Evolutionary conservation across 2,329 filamentous ascomycete genomes (phyloP).

Genomic region (Fusarium devonianum): DNA sequence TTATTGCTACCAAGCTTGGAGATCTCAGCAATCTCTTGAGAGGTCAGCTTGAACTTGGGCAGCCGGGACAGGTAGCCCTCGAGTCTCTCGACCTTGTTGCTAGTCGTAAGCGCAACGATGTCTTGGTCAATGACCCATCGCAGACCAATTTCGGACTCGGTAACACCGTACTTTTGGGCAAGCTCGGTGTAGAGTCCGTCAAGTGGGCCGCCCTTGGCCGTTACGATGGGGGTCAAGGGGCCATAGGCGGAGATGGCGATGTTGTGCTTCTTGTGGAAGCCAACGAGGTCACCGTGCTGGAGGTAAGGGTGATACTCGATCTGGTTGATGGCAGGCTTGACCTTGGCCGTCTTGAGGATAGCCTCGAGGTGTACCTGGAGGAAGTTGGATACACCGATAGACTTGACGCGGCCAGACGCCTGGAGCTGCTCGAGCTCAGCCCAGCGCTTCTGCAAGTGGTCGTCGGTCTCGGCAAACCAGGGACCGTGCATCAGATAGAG

Average conservation of each 20-base stretch:
- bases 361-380: constrained; percentile 61
- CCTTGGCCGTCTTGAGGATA: constrained; percentile 64
- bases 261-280: constrained; percentile 62
- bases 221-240: constrained; percentile 60
- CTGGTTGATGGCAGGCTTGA: constrained; percentile 77
- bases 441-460: constrained; percentile 66
- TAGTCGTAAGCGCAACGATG: constrained; percentile 66
- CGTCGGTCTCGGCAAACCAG: constrained; percentile 57
- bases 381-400: constrained; percentile 84
- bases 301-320: constrained; percentile 83
- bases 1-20: constrained; percentile 63
- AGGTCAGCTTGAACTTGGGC: constrained; percentile 64
- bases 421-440: constrained; percentile 70
- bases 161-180: constrained; percentile 65
- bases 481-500: constrained; percentile 71
- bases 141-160: constrained; percentile 62
- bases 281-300: constrained; percentile 67
- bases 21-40: constrained; percentile 65
- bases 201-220: constrained; percentile 60
- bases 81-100: constrained; percentile 63
- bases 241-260: constrained; percentile 66
- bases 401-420: constrained; percentile 68
- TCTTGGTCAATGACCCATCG: constrained; percentile 68
- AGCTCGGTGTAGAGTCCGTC: constrained; percentile 59
- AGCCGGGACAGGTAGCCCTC: constrained; percentile 61